Base-by-base conservation (phyloP, 495 filamentous ascomycete genomes). In the Letharia lupina region DNA sequence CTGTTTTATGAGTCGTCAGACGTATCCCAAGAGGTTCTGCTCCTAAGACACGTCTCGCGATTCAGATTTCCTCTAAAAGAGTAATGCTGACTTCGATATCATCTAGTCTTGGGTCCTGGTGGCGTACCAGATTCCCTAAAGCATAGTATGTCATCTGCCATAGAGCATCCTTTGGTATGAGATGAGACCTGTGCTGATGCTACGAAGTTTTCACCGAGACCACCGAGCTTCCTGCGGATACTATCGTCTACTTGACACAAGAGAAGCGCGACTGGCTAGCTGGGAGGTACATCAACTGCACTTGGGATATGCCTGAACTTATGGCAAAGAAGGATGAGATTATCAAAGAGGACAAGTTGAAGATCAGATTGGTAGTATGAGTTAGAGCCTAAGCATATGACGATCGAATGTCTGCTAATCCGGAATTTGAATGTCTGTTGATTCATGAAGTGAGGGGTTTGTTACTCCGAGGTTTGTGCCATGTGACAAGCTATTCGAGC, bases 241-340 rank as follows among this genome's bases (percentile, higher is more conserved):
- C 71, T 23, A 59, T 78, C 6, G 75, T 70, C 10, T 81, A 73
- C 72, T 58, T 80, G 13, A 69, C 64, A n/a, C 54, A 63, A 10
- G 75, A 80, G 69, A 63, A 70, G 11, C 64, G 76, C 20, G 68
- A 73, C 11, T 80, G 78, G 78, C 57, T 80, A 15, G 75, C 54
- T 4, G 79, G 77, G 11, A 71, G 78, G 31, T 78, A 72, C 65
- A 47, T 78, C 60, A 75, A 56, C 20, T 71, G 57, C 18, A 74
- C 62, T 40, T 82, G 80, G 81, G 78, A 82, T 68, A 77, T 82
- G 75, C 68, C 70, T 10, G 76, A 80, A 73, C 68, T 80, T 16
- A 72, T 79, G 67, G 69, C 59, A 12, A 76, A 68, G 70, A 79
- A 77, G 64, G 73, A 78, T 13, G 74, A 82, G 39, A 78, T 82